phyloP scores from a whole-genome alignment of 257 asterid species.

The Solanum neorickii region DNA sequence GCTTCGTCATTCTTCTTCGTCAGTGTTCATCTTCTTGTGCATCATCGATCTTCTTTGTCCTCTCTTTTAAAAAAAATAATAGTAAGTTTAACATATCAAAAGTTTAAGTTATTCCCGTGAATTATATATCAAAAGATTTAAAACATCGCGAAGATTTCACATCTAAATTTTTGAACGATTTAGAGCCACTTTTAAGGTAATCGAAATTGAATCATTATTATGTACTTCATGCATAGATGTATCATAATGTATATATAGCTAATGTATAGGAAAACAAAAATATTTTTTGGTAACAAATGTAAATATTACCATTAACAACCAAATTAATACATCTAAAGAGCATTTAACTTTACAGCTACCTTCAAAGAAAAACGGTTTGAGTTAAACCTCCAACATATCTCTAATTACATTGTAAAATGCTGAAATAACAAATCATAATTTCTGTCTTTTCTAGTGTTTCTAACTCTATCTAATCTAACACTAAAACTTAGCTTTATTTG shows the following conservation, averaged over 20 bases:
- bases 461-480: not conserved
- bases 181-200: not conserved
- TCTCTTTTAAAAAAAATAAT: no score
- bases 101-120: not conserved
- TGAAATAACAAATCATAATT: no score
- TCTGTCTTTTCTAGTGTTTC: not conserved
- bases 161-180: not conserved
- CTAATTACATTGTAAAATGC: no score
- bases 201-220: not conserved
- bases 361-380: not conserved
- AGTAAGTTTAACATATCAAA: not conserved
- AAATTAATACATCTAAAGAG: no score
- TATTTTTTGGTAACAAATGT: not conserved
- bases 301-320: not conserved
- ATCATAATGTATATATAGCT: not conserved
- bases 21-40: no score
- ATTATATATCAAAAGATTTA: not conserved
- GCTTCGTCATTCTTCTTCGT: no score
- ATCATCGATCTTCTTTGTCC: not conserved
- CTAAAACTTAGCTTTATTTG: no score
- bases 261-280: not conserved
- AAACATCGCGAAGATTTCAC: not conserved
- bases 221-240: not conserved
- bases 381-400: not conserved
- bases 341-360: not conserved